Percentiles rank a stretch among this genome's conserved stretches.
Evolutionary conservation across 495 filamentous ascomycete species (phyloP).

Genomic region (Aspergillus heteromorphus): DNA sequence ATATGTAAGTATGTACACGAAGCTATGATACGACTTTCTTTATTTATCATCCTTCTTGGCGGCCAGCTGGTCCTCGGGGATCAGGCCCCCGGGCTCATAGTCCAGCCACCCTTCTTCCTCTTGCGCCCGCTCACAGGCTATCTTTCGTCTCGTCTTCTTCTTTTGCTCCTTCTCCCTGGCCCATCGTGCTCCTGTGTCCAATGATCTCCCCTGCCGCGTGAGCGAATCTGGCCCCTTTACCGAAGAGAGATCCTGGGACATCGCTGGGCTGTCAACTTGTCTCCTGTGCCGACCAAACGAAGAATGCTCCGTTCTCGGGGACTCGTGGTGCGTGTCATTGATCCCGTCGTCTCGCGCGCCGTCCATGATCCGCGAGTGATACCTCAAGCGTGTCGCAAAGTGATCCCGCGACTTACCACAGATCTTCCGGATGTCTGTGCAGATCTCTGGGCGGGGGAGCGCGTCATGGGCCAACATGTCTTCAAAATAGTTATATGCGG

Average conservation of each 20-base stretch:
- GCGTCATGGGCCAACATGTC: slow-evolving; percentile 30
- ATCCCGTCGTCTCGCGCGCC: slow-evolving; percentile 9
- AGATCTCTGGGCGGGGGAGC: slow-evolving; percentile 17
- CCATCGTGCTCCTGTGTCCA: background rate
- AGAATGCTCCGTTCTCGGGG: too few relatives aligned
- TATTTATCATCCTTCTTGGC: background rate
- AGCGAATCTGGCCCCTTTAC: too few relatives aligned
- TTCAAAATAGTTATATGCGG: slow-evolving; percentile 36
- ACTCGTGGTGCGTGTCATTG: background rate
- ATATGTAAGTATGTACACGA: background rate
- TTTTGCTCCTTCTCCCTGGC: slow-evolving; percentile 16
- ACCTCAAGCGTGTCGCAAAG: slow-evolving; percentile 26
- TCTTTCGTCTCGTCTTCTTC: slow-evolving; percentile 17
- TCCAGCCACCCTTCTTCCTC: slow-evolving; percentile 23
- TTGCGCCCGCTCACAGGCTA: slow-evolving; percentile 13
- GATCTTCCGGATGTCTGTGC: slow-evolving; percentile 24
- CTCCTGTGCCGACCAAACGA: too few relatives aligned
- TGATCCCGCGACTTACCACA: slow-evolving; percentile 24
- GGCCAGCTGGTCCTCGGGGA: slow-evolving; percentile 3
- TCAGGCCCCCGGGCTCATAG: slow-evolving; percentile 16
- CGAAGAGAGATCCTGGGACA: too few relatives aligned
- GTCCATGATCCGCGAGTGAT: slow-evolving; percentile 23
- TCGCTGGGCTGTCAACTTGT: too few relatives aligned
- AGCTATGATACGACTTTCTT: background rate
- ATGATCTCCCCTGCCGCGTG: too few relatives aligned